Conservation (phyloP, 2,329 filamentous ascomycete genomes). For the Monosporascus sp. region DNA sequence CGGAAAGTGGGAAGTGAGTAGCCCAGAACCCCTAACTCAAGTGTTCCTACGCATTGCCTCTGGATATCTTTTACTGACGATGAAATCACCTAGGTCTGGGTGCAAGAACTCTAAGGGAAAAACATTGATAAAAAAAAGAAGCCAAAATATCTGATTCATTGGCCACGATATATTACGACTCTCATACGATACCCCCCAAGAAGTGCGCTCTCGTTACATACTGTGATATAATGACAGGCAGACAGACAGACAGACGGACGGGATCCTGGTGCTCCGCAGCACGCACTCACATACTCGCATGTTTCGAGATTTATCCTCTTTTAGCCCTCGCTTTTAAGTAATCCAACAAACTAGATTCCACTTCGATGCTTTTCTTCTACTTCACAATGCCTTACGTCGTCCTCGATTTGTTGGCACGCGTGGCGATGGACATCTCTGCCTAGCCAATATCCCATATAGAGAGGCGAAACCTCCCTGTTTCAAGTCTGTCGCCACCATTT, state of each 20-base stretch:
- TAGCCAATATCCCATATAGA: too few relatives aligned
- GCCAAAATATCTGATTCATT: neutral
- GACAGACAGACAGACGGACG: neutral
- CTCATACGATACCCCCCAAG: neutral
- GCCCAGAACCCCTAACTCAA: neutral
- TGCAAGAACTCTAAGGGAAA: neutral
- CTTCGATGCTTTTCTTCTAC: too few relatives aligned
- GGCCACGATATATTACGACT: constrained; percentile 1
- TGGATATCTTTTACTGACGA: neutral
- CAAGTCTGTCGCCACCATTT: too few relatives aligned
- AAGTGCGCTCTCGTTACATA: neutral
- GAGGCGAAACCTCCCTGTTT: too few relatives aligned
- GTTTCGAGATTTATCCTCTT: neutral
- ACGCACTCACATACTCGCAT: neutral
- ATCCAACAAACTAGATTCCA: too few relatives aligned
- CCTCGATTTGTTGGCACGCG: too few relatives aligned
- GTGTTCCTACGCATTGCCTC: too few relatives aligned
- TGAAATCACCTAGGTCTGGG: neutral
- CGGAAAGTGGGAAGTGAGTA: constrained; percentile 89
- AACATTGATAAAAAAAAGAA: neutral
- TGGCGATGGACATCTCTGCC: too few relatives aligned
- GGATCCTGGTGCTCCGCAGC: neutral
- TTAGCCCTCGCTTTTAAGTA: neutral
- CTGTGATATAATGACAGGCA: neutral
- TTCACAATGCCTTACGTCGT: too few relatives aligned